phyloP scores from a whole-genome alignment of 192 early-diverging fungal genomes.

The Podila minutissima region DNA sequence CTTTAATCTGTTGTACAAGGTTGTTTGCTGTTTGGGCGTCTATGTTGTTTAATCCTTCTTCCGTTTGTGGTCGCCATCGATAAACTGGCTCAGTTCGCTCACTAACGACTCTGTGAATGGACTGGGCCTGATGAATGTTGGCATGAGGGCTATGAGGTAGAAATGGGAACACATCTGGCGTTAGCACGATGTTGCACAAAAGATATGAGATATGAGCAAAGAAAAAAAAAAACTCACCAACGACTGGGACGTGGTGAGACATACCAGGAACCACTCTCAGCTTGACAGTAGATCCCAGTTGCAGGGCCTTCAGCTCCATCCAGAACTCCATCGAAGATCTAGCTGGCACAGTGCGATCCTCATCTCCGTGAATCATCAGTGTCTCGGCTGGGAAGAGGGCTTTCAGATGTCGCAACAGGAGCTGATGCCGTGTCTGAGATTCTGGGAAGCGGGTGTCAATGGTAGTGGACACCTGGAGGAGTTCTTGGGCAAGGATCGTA shows the following conservation, averaged over 20 bases:
- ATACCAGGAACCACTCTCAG: conserved; percentile 23
- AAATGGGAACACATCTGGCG: background rate
- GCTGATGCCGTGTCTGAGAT: conserved; percentile 5
- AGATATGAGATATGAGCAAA: background rate
- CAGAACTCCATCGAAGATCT: conserved; percentile 18
- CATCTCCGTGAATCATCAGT: conserved; percentile 40
- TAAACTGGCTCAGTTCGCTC: conserved; percentile 4
- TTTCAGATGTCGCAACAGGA: conserved; percentile 2
- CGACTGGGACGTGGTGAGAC: conserved; percentile 25
- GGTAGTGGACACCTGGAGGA: background rate
- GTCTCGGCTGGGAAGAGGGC: conserved; percentile 27
- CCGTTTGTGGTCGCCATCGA: background rate
- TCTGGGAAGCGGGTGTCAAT: conserved; percentile 1
- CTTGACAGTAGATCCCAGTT: conserved; percentile 9
- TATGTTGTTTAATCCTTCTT: no score
- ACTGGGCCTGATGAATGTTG: background rate
- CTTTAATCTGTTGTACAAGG: no score
- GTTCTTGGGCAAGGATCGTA: conserved; percentile 10
- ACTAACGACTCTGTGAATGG: background rate
- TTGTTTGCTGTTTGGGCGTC: no score
- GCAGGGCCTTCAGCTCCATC: conserved; percentile 9
- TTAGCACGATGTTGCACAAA: background rate
- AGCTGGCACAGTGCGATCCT: conserved; percentile 25
- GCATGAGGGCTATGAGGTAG: background rate
- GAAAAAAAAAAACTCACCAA: conserved; percentile 6